phyloP scores from a whole-genome alignment of 1,284 basidiomycete species.

The Peniophora sp. region DNA sequence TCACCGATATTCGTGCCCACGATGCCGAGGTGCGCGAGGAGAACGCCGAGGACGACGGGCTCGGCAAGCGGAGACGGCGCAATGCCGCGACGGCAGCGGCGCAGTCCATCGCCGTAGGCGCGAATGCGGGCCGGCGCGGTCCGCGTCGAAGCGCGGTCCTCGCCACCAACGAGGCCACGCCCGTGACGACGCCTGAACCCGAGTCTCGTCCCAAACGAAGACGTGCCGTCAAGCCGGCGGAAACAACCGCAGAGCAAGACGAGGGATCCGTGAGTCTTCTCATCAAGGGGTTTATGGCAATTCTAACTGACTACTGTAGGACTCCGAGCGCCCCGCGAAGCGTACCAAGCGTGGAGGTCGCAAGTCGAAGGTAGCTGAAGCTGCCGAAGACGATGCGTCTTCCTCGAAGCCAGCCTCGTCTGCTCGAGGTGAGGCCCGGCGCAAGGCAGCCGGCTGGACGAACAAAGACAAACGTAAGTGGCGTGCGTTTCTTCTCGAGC shows the following conservation, averaged over 20 bases:
- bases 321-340: conserved; percentile 22
- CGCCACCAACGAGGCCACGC: conserved; percentile 36
- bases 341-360: conserved; percentile 20
- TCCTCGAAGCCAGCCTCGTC: background rate
- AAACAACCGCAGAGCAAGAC: conserved; percentile 22
- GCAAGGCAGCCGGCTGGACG: conserved; percentile 30
- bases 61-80: conserved; percentile 10
- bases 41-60: conserved; percentile 3
- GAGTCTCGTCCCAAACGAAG: conserved; percentile 37
- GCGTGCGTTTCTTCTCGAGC: no score
- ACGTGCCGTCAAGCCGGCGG: conserved; percentile 27
- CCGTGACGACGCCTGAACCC: conserved; percentile 62
- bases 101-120: background rate
- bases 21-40: conserved; percentile 54
- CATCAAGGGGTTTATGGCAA: background rate
- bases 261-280: conserved; percentile 24
- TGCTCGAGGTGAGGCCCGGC: background rate
- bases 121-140: conserved; percentile 14
- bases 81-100: conserved; percentile 14
- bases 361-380: conserved; percentile 16
- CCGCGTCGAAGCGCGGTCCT: conserved; percentile 29
- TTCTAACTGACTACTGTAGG: conserved; percentile 8
- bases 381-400: conserved; percentile 10
- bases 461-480: conserved; percentile 50
- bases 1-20: conserved; percentile 72